Base-by-base conservation (phyloP, 345 rosid genomes). In the Zanthoxylum bungeanum region DNA sequence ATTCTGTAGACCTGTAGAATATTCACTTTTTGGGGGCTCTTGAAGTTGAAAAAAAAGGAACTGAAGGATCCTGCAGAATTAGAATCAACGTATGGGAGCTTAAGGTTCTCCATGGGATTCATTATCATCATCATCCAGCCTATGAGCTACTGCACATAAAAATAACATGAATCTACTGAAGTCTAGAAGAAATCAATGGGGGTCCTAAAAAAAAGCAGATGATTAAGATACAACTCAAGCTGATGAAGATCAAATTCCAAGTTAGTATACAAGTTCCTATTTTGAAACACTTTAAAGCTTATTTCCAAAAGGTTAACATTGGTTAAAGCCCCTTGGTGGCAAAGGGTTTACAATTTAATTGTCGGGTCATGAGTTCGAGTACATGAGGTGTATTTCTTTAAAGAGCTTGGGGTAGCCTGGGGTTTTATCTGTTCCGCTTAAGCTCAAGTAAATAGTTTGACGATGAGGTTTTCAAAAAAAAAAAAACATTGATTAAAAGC, bases 71-170 rank as follows among this genome's bases (percentile, higher is more conserved):
- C n/a, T n/a, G n/a, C n/a, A n/a, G n/a, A n/a, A n/a, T n/a, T n/a
- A n/a, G n/a, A n/a, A n/a, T n/a, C n/a, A n/a, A n/a, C n/a, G 22
- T 33, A 36, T 44, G 24, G 40, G 14, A 8, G 60, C 57, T 81
- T 77, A 88, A 27, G 84, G 85, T 72, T 88, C 89, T 59, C 61
- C 84, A 25, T 75, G 79, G 42, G 73, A 31, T 60, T 14, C 82
- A 36, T 75, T 78, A 27, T 68, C 71, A 2, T 34, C 58, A 2
- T 34, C 64, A 36, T 73, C 73, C 28, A 3, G 73, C 3, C 11
- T 28, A 36, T 49, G 71, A 55, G 51, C 31, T 73, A 59, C 90
- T 86, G 88, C 68, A 76, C 19, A 69, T 22, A 55, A 17, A 42
- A 40, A n/a, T n/a, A n/a, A n/a, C 11, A 60, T 17, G 64, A 27